Evolutionary conservation across 768 basidiomycete species (phyloP), one percentile per base, ranked within the genome.

Genomic region (Mycena vitilis): DNA sequence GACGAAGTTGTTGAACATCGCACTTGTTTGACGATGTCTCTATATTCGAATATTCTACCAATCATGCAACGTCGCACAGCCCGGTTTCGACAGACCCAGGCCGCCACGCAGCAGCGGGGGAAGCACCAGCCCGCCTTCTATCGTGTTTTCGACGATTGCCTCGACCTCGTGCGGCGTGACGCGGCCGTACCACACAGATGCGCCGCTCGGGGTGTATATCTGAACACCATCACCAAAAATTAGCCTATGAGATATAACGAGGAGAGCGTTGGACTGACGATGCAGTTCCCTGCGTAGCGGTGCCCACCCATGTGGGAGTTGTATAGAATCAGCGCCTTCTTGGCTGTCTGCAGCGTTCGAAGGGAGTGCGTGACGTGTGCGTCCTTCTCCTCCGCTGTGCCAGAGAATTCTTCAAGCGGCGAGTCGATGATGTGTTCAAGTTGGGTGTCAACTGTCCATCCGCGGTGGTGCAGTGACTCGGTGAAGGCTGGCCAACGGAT

Each of bases 221-320:
- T 68, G 23, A 40, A 23, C 9, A 22, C 13, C 9, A 15, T 25
- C 23, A 34, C 13, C 22, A 38, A 55, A 12, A 22, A 8, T 48
- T 40, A 13, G 25, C 30, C 3, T 22, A 40, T 0, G 10, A 15
- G 30, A 5, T 22, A 4, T 20, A 54, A 18, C 8, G 44, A 45
- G 44, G 44, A 13, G n/a, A 30, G 30, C 30, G 30, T 5, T n/a
- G 30, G 15, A 40, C 62, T 54, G 16, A 68, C 71, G 23, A 71
- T 71, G 48, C 63, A 65, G 37, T 96, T 96, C 47, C 96, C 96
- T 30, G 95, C 91, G 77, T 91, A 99, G 73, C 91, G 91, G 82
- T 98, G 97, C 4, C 96, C 96, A n/a, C 97, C 96, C 53, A 96
- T 84, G 81, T 99, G 97, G 40, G 95, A 96, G 63, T 90, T 92